Base-by-base conservation (phyloP, 306 rosid species). In the Medicago arabica region DNA sequence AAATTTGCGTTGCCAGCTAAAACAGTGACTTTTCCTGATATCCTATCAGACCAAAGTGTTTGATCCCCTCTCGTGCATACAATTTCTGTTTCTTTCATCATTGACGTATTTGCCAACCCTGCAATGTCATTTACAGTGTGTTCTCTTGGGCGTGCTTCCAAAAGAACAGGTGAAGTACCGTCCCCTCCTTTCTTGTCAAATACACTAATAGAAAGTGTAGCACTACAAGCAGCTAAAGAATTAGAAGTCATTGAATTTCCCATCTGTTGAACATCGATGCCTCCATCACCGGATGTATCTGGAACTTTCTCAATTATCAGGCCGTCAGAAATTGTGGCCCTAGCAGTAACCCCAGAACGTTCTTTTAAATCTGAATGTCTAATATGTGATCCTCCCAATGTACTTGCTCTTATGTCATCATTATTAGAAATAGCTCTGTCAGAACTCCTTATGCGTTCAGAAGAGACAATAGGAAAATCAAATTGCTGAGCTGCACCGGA, bases 21-120 rank as follows among this genome's bases (percentile, higher is more conserved):
- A 78, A 95, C 99, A 47, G 93, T 90, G 89, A 95, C 97, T 80
- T 92, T 92, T 74, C 92, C 99, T 2, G 92, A 85, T 67, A 95
- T 89, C 84, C 97, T 87, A 84, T 95, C 99, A 65, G 97, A 92
- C 99, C 99, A 95, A 71, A 95, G 91, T 70, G 79, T 87, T 62
- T 80, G 81, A 47, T 85, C 55, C 38, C 96, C 97, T 84, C 75
- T 89, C 3, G 83, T 82, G 87, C 99, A 92, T 54, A 84, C 73
- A 75, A 95, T 87, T 88, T 92, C 97, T 25, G 97, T 92, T 92
- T 92, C 97, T 78, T 84, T 90, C 90, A 86, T 83, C 75, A 84
- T 80, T 15, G 88, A 83, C 51, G 93, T 78, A 76, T 75, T 92
- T 86, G 97, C 99, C 67, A 86, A 75, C 75, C 92, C 96, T 77